phyloP scores from a whole-genome alignment of 169 alveolate species.

The Plasmodium relictum region DNA sequence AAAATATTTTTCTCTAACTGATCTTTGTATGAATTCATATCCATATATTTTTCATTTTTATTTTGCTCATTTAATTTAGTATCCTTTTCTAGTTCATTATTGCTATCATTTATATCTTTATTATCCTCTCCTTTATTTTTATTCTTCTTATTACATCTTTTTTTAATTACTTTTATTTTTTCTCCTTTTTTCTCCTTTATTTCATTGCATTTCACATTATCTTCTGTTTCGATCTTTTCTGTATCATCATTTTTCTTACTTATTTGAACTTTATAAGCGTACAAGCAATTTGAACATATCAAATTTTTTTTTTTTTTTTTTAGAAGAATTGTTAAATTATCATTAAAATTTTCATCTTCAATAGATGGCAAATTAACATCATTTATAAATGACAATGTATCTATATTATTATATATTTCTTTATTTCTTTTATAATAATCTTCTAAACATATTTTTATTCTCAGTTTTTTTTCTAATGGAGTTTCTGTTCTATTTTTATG shows the following conservation, averaged over 20 bases:
- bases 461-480: constrained; percentile 36
- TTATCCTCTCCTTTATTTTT: not conserved
- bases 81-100: not conserved
- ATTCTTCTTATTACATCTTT: not conserved
- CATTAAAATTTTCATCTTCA: constrained; percentile 54
- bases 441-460: constrained; percentile 44
- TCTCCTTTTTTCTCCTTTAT: not conserved
- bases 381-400: constrained; percentile 11
- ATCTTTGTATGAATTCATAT: constrained; percentile 38
- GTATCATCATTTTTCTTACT: constrained; percentile 15
- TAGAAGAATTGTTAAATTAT: constrained; percentile 22
- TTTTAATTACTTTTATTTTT: not conserved
- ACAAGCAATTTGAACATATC: constrained; percentile 64
- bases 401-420: constrained; percentile 48
- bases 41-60: constrained; percentile 22
- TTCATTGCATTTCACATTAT: not conserved
- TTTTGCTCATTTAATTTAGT: constrained; percentile 9
- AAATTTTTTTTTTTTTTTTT: constrained; percentile 50
- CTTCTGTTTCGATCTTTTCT: not conserved
- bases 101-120: not conserved
- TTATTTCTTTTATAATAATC: constrained; percentile 48
- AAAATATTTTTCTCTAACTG: constrained; percentile 28
- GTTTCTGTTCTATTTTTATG: constrained; percentile 31
- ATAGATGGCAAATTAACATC: constrained; percentile 54
- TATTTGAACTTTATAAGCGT: constrained; percentile 66